Base-by-base conservation (phyloP, 805 yeast genomes). In the Lachancea sp. region DNA sequence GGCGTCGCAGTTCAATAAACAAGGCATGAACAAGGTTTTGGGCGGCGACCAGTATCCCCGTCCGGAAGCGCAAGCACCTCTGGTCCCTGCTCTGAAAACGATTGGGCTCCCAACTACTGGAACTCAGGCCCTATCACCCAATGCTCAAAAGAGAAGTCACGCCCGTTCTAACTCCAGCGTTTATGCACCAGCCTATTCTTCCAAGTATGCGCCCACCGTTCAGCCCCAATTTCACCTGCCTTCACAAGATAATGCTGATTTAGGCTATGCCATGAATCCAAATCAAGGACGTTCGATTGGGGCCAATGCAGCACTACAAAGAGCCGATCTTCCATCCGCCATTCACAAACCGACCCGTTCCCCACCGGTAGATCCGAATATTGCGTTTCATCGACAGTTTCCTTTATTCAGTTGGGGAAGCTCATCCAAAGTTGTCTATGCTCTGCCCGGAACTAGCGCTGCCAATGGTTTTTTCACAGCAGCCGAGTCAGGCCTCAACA, bases 351-450 rank as follows among this genome's bases (percentile, higher is more conserved):
- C 22, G 4, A n/a, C 22, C n/a, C 19, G 16, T 3, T 30, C 32
- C 11, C 43, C n/a, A 22, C 36, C 39, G 7, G 64, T 67, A 26
- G 74, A 79, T 49, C 83, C 85, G 7, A 75, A 74, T 42, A 75
- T 79, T 19, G 61, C 82, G 42, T 62, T 71, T 19, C 63, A 67
- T 38, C 71, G 84, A 44, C 95, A 85, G 58, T 84, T 83, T 64
- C 95, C 96, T 0, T 58, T 88, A 29, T 83, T 86, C 59, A 71
- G 74, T 47, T 88, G 93, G 84, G 69, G 78, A 22, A 66, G 65
- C 17, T 69, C 78, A 2, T 62, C 66, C 6, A 72, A 68, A 38
- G 55, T 75, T 16, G 72, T 74, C 2, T 68, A 69, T 31, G 68
- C 73, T 45, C 57, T 77, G 36, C 78, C 81, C 6, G 52, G 66